These are phyloP conservation scores for Aphanomyces euteiches DNA, from an alignment of 352 stramenopile genomes.

Conservation along the genomic window DNA sequence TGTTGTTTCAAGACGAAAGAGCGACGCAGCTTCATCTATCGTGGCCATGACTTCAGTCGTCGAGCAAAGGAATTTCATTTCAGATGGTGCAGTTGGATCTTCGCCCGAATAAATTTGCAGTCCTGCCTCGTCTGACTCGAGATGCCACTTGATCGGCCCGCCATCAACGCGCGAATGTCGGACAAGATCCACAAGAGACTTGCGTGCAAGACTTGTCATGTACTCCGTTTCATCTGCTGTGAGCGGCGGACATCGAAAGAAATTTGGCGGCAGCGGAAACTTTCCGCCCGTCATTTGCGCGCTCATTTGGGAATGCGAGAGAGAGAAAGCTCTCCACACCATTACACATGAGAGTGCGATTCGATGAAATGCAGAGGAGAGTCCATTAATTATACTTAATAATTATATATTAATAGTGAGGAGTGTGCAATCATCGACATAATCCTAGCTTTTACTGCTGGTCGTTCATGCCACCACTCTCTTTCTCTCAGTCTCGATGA, in stretches of 20 bases:
- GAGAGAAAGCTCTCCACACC: too few relatives aligned
- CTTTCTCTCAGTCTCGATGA: too few relatives aligned
- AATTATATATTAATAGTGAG: too few relatives aligned
- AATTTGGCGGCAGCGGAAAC: slow-evolving; percentile 69
- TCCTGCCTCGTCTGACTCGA: slow-evolving; percentile 59
- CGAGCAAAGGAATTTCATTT: slow-evolving; percentile 41
- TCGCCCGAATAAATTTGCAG: slow-evolving; percentile 72
- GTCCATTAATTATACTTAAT: too few relatives aligned
- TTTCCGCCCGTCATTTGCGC: neutral
- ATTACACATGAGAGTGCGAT: too few relatives aligned
- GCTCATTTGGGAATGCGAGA: too few relatives aligned
- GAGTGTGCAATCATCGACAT: too few relatives aligned
- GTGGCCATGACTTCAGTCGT: slow-evolving; percentile 68
- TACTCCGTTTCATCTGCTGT: slow-evolving; percentile 67
- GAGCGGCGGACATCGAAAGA: slow-evolving; percentile 58
- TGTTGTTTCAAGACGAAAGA: slow-evolving; percentile 74
- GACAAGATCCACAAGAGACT: slow-evolving; percentile 78
- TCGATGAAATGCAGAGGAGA: too few relatives aligned
- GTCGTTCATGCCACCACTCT: too few relatives aligned
- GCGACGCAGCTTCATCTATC: slow-evolving; percentile 74
- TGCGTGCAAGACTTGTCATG: slow-evolving; percentile 67
- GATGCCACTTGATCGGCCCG: slow-evolving; percentile 75
- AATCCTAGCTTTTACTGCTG: too few relatives aligned
- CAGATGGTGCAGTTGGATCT: slow-evolving; percentile 18
- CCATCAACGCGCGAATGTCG: slow-evolving; percentile 66